Evolutionary conservation across 2,329 filamentous ascomycete genomes (phyloP).

Genomic region (Pestalotiopsis sp.): DNA sequence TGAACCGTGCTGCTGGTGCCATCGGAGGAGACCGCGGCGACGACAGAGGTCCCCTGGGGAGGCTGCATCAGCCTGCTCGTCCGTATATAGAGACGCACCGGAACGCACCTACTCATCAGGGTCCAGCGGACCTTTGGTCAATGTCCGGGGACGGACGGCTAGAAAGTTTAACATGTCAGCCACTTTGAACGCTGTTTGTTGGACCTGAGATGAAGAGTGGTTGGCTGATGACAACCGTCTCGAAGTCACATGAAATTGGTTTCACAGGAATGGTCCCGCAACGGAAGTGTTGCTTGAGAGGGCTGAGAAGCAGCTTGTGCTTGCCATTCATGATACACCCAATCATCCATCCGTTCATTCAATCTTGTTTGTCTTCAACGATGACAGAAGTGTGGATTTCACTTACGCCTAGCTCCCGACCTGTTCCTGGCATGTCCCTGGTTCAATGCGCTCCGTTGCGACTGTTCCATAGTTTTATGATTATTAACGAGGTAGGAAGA

Average conservation of each 20-base stretch:
- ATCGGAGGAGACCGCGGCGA: slow-evolving; percentile 27
- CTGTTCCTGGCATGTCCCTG: slow-evolving; percentile 9
- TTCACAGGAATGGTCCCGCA: background rate
- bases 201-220: background rate
- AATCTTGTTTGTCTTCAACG: background rate
- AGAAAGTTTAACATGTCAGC: slow-evolving; percentile 29
- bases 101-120: slow-evolving; percentile 65
- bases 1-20: slow-evolving; percentile 31
- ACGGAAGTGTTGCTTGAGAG: too few species aligned
- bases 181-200: slow-evolving; percentile 15
- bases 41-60: slow-evolving; percentile 23
- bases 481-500: background rate
- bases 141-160: slow-evolving; percentile 65
- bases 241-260: background rate
- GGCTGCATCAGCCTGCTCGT: slow-evolving; percentile 5
- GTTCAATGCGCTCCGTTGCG: background rate
- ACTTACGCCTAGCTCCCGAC: slow-evolving; percentile 13
- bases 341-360: too few species aligned
- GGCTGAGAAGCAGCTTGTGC: too few species aligned
- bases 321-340: too few species aligned
- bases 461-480: slow-evolving; percentile 4
- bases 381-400: background rate
- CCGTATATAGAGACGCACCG: slow-evolving; percentile 10
- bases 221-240: background rate
- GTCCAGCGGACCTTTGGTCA: slow-evolving; percentile 80